phyloP scores from a whole-genome alignment of 176 grass and related monocot species.

The Oryza glaberrima region DNA sequence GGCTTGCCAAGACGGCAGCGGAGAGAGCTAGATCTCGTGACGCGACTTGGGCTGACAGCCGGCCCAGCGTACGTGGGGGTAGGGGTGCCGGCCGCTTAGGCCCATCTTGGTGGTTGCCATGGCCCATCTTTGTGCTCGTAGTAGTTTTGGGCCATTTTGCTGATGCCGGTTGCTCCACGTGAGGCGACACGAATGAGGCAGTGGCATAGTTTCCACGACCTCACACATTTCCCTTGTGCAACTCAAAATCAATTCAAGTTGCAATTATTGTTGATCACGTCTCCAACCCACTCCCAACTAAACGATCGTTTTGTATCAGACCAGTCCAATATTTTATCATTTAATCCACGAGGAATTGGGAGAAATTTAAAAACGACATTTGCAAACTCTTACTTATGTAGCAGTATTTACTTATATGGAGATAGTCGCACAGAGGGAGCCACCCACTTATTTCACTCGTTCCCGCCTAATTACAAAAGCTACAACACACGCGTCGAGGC shows the following conservation, averaged over 20 bases:
- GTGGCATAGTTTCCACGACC: too few species aligned
- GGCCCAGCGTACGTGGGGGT: neutral
- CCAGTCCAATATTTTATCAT: neutral
- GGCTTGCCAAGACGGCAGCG: too few species aligned
- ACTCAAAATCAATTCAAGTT: too few species aligned
- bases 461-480: neutral
- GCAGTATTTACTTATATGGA: neutral
- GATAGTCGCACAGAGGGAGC: neutral
- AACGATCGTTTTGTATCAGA: too few species aligned
- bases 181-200: neutral
- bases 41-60: neutral
- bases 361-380: neutral
- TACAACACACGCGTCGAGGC: neutral
- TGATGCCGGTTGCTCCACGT: neutral
- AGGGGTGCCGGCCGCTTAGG: too few species aligned
- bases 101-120: neutral
- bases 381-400: neutral
- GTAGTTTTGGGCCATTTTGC: neutral
- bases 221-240: too few species aligned
- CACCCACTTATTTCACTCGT: constrained; percentile 30
- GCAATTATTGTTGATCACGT: too few species aligned
- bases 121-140: neutral
- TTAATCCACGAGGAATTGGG: neutral
- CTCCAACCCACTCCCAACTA: too few species aligned
- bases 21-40: neutral